Evolutionary conservation across 73 alveolate species (phyloP).

Genomic region (Halteria grandinella): DNA sequence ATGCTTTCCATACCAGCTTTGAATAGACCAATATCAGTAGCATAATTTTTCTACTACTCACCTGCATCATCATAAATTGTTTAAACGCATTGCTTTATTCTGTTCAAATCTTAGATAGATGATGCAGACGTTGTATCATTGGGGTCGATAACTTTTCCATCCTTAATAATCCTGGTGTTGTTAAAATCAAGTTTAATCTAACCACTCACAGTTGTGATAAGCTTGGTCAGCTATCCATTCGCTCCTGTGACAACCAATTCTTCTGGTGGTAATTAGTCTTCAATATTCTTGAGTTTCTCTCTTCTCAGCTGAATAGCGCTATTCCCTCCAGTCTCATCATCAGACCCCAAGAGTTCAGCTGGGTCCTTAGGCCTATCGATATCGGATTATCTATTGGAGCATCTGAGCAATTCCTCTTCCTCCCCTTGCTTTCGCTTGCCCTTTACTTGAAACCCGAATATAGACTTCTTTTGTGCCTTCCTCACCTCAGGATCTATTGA

Average conservation of each 20-base stretch:
- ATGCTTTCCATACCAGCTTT: slow-evolving; percentile 84
- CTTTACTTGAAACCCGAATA: too few species aligned
- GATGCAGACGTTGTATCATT: not conserved
- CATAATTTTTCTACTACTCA: not conserved
- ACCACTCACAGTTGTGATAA: slow-evolving; percentile 20
- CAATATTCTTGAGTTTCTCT: not conserved
- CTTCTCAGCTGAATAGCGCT: too few species aligned
- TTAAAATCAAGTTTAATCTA: slow-evolving; percentile 19
- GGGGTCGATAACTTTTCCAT: slow-evolving; percentile 24
- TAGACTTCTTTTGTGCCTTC: too few species aligned
- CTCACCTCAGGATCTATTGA: too few species aligned
- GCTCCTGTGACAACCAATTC: slow-evolving; percentile 20
- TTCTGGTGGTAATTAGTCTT: slow-evolving; percentile 19
- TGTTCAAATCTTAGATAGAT: not conserved
- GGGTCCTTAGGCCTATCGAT: too few species aligned
- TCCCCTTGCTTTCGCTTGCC: too few species aligned
- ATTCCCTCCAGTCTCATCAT: too few species aligned
- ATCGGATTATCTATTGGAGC: too few species aligned
- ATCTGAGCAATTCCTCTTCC: too few species aligned
- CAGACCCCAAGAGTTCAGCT: too few species aligned
- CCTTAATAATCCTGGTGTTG: slow-evolving; percentile 21
- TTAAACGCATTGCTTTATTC: not conserved
- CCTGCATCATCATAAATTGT: slow-evolving; percentile 7
- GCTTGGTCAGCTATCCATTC: slow-evolving; percentile 8
- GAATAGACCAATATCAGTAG: slow-evolving; percentile 32